A percentile compares a stretch with the other conserved stretches of the same genome.
Conservation (phyloP, 1,139 yeast genomes). For the Scheffersomyces titani region DNA sequence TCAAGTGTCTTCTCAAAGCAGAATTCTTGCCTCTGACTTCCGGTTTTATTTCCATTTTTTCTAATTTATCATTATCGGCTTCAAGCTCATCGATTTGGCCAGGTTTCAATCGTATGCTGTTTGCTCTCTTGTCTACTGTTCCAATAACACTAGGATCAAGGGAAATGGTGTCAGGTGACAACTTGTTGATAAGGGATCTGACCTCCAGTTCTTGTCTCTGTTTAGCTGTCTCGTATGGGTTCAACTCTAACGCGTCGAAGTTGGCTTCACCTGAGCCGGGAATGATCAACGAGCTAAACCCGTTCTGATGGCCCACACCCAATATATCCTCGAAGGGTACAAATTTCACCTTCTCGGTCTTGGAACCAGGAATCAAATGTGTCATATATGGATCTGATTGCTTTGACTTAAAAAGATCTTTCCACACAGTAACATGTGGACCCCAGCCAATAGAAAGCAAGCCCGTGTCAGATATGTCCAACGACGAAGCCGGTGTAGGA, state of each 20-base stretch:
- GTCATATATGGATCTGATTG: slow-evolving; percentile 89
- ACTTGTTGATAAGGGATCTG: slow-evolving; percentile 78
- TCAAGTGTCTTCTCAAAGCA: slow-evolving; percentile 72
- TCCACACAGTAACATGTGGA: slow-evolving; percentile 89
- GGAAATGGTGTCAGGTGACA: slow-evolving; percentile 89
- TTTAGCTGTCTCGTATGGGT: slow-evolving; percentile 88
- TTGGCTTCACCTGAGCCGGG: slow-evolving; percentile 99
- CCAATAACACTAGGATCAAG: slow-evolving; percentile 91
- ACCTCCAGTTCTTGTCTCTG: slow-evolving; percentile 96
- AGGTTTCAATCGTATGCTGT: slow-evolving; percentile 62
- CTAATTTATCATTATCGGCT: slow-evolving; percentile 33
- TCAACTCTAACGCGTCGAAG: slow-evolving; percentile 89
- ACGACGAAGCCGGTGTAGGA: slow-evolving; percentile 83
- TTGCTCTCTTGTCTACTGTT: slow-evolving; percentile 72
- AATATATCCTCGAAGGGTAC: slow-evolving; percentile 96
- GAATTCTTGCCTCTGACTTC: slow-evolving; percentile 80
- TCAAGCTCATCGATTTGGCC: slow-evolving; percentile 52
- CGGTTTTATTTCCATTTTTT: slow-evolving; percentile 52
- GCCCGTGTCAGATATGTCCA: slow-evolving; percentile 86
- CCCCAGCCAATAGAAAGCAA: slow-evolving; percentile 91
- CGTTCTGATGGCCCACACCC: slow-evolving; percentile 82
- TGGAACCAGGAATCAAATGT: slow-evolving; percentile 79
- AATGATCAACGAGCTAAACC: slow-evolving; percentile 76
- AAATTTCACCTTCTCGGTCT: slow-evolving; percentile 64
- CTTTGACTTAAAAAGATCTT: slow-evolving; percentile 62